These are phyloP conservation scores for Elsinoe perseae DNA, from an alignment of 2,329 filamentous ascomycete species.

Conservation along the genomic window DNA sequence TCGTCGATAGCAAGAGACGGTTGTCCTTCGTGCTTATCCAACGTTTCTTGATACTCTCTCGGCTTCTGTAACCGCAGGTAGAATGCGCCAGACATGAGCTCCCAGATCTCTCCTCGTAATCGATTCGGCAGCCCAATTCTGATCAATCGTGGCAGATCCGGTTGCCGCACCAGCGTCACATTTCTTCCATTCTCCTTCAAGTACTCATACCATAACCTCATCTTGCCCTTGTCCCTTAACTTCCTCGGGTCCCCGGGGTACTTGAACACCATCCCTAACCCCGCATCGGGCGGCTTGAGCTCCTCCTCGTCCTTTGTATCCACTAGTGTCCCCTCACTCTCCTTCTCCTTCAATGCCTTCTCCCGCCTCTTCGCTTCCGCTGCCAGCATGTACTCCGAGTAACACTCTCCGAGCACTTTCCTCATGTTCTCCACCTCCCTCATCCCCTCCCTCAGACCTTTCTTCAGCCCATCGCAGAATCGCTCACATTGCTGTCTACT, in stretches of 20 bases:
- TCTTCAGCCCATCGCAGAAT: constrained; percentile 94
- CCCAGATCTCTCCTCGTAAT: constrained; percentile 90
- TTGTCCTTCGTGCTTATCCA: constrained; percentile 72
- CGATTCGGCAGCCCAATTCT: constrained; percentile 91
- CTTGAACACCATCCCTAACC: constrained; percentile 82
- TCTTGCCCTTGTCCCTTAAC: constrained; percentile 89
- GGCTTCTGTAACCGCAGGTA: constrained; percentile 83
- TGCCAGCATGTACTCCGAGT: constrained; percentile 74
- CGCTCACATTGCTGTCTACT: constrained; percentile 83
- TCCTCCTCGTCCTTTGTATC: constrained; percentile 38
- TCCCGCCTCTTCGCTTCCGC: constrained; percentile 34
- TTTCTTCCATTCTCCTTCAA: constrained; percentile 87
- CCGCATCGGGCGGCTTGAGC: constrained; percentile 69
- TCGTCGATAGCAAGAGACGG: constrained; percentile 95
- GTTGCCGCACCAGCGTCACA: constrained; percentile 83
- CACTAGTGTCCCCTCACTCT: constrained; percentile 34
- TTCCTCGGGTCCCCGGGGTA: constrained; percentile 95
- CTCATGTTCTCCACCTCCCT: constrained; percentile 81
- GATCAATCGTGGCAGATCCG: constrained; percentile 96
- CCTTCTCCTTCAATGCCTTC: constrained; percentile 23
- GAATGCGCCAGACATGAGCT: constrained; percentile 83
- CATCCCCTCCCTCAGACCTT: constrained; percentile 76
- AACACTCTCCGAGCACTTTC: constrained; percentile 72
- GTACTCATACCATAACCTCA: constrained; percentile 96
- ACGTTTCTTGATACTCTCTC: constrained; percentile 71